These are phyloP conservation scores for Arxiozyma bovina DNA, from an alignment of 1,139 yeast genomes.

Conservation along the genomic window DNA sequence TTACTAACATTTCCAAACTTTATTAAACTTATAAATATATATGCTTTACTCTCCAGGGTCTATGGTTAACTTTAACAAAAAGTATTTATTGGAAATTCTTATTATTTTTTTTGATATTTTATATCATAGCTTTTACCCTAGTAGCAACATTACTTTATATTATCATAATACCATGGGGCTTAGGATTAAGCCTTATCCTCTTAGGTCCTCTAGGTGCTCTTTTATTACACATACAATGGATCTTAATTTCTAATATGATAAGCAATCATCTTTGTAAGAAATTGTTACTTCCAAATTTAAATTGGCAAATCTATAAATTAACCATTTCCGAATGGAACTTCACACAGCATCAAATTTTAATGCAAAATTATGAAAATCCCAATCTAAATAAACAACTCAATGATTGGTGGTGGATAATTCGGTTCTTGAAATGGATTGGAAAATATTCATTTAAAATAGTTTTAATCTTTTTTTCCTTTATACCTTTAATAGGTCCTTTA, in stretches of 20 bases:
- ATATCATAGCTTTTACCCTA: slow-evolving; percentile 16
- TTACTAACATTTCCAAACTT: background rate
- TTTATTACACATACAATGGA: slow-evolving; percentile 23
- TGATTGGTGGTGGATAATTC: slow-evolving; percentile 1
- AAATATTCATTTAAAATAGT: background rate
- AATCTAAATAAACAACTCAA: background rate
- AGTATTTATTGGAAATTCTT: slow-evolving; percentile 24
- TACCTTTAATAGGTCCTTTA: slow-evolving; percentile 27
- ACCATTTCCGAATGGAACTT: background rate
- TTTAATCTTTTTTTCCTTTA: slow-evolving; percentile 14
- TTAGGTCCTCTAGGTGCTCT: slow-evolving; percentile 27
- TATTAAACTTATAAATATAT: background rate
- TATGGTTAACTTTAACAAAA: slow-evolving; percentile 18
- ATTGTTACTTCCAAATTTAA: slow-evolving; percentile 18
- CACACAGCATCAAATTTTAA: background rate
- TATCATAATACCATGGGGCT: slow-evolving; percentile 17
- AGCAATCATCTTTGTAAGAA: slow-evolving; percentile 19
- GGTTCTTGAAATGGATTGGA: background rate
- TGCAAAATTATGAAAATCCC: background rate
- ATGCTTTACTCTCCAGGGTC: slow-evolving; percentile 14
- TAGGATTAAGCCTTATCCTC: slow-evolving; percentile 3
- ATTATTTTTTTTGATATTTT: slow-evolving; percentile 18
- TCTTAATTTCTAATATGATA: slow-evolving; percentile 22
- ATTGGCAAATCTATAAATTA: slow-evolving; percentile 23
- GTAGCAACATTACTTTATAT: slow-evolving; percentile 21